Evolutionary conservation across 164 flowering plant genomes (phyloP), one percentile per base, ranked within the genome.

Genomic region (Litsea cubeba): DNA sequence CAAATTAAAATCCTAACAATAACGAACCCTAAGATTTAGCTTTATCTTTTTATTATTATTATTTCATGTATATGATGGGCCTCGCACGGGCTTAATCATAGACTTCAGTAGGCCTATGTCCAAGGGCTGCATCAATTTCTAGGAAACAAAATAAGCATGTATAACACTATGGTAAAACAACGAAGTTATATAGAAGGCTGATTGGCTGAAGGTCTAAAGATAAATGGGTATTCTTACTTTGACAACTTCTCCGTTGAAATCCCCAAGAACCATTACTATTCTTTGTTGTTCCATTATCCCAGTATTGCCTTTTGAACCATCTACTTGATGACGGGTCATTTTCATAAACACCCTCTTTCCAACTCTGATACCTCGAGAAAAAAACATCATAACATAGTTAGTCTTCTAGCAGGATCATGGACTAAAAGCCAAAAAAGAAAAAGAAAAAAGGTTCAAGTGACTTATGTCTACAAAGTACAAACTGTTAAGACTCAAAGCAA

Each of bases 221-320:
- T 18, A 25, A 54, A 1, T 64, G 11, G 62, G 51, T 23, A 24
- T 24, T 46, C 84, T 83, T 89, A 93, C 95, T 88, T 84, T 80
- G 60, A 62, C 49, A 73, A 76, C 62, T 71, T 74, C 71, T 76
- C 79, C 76, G 50, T 25, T 72, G 80, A 50, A 85, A 75, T 72
- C 84, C 85, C 62, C 80, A 81, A 69, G 80, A 72, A 71, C 76
- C 72, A 62, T 72, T 68, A 62, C 77, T 32, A 30, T 74, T 76
- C 69, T 64, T 75, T 68, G 76, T 83, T 24, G 78, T 73, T 71
- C 84, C 87, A 62, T 74, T 80, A 46, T 64, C 51, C 72, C 82
- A 76, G 68, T 80, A 74, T 50, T 83, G 83, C 67, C 78, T 77
- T 80, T 68, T 87, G 81, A 82, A 88, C 98, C 94, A 86, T 77